Evolutionary conservation across 352 stramenopile species (phyloP), one percentile per base, ranked within the genome.

Genomic region (Pelagophyceae sp.): DNA sequence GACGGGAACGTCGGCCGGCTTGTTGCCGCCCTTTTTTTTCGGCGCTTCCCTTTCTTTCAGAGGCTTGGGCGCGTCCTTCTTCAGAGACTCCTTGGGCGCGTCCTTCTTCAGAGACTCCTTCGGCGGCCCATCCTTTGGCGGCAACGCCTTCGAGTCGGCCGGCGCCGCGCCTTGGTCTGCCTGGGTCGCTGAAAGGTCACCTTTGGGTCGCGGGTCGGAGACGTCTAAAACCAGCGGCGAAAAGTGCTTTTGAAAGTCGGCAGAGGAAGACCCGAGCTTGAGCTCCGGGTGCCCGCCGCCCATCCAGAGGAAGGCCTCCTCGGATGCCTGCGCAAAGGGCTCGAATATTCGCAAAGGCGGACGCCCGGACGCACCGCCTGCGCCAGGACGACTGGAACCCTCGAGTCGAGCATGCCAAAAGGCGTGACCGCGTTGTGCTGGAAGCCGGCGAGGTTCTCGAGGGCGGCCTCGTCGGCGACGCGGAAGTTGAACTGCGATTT

Each of bases 391-490:
- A 82, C 67, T 38, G 81, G 81, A 19, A 84, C 38, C 23, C 60
- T 37, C 27, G 2, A 31, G 27, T 69, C 74, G 19, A 78, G 38
- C 0, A 71, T 75, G 19, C 81, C 81, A 37, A 84, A 83, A 27
- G 77, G 78, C 37, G 76, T 80, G 20, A 84, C 80, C 31, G 79
- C 81, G 64, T 83, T 83, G 74, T 83, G 78, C 31, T 76, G 64
- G 69, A 83, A 84, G 58, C 81, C 81, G 1, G 76, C 76, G 33
- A 84, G 33, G 19, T 20, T 29, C 29, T n/a, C 60, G 23, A 51
- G 69, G 27, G 72, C 72, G 32, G 78, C 78, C 38, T 79, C 69
- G 27, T 50, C 27, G 50, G 80, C 77, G 29, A 83, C 78, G 29
- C 77, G 75, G 45, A 83, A 78, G 45, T 81, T 83, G 64, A 74